These are phyloP conservation scores for Amborella trichopoda DNA, from an alignment of 164 flowering plant genomes.

Conservation along the genomic window DNA sequence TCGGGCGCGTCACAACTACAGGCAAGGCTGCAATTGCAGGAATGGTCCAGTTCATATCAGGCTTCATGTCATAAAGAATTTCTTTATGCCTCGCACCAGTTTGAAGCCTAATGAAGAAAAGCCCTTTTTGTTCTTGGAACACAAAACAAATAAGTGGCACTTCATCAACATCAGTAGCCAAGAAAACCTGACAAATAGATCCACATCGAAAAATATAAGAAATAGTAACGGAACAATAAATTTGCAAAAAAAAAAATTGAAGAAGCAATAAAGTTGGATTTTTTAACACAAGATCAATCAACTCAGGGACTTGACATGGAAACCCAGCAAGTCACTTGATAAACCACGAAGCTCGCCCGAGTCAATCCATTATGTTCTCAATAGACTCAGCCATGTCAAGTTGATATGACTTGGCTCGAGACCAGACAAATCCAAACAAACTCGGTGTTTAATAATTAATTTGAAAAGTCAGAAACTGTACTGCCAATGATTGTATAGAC, in stretches of 20 bases:
- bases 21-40: constrained; percentile 84
- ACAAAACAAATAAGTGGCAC: constrained; percentile 77
- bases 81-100: constrained; percentile 51
- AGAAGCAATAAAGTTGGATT: too few species aligned
- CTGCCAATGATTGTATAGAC: too few species aligned
- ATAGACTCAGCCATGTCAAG: too few species aligned
- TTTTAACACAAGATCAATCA: too few species aligned
- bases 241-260: too few species aligned
- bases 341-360: too few species aligned
- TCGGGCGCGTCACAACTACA: constrained; percentile 74
- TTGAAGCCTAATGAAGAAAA: constrained; percentile 66
- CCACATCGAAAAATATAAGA: too few species aligned
- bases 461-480: not conserved
- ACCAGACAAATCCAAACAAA: not conserved
- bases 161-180: constrained; percentile 86
- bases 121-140: constrained; percentile 67
- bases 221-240: too few species aligned
- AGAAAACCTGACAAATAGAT: constrained; percentile 61
- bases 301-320: too few species aligned
- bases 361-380: too few species aligned
- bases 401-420: too few species aligned
- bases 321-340: too few species aligned
- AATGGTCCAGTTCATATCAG: constrained; percentile 80
- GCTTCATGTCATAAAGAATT: constrained; percentile 58
- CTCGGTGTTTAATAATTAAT: not conserved